phyloP scores from a whole-genome alignment of 176 grass and related monocot species.

The Phoenix roebelenii region DNA sequence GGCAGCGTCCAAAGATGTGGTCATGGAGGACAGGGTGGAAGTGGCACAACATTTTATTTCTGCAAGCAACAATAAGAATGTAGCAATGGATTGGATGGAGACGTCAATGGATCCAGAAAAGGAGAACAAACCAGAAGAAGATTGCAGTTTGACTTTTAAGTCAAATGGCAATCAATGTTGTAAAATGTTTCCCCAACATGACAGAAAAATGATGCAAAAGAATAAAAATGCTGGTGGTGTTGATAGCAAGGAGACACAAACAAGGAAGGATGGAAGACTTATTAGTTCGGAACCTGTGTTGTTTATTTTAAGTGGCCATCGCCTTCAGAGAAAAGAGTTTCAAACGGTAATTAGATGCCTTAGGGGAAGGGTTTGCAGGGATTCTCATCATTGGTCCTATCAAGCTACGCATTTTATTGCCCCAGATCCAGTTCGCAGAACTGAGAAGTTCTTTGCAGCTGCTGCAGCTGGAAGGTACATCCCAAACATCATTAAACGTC shows the following conservation, averaged over 20 bases:
- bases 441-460: constrained; percentile 91
- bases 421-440: constrained; percentile 55
- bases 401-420: constrained; percentile 84
- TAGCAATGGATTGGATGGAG: constrained; percentile 17
- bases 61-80: constrained; percentile 33
- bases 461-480: constrained; percentile 71
- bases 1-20: background rate
- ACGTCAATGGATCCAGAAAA: constrained; percentile 39
- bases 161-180: constrained; percentile 1
- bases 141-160: constrained; percentile 24
- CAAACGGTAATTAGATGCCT: constrained; percentile 44
- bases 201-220: constrained; percentile 17
- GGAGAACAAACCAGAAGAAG: constrained; percentile 36
- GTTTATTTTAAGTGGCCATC: constrained; percentile 81
- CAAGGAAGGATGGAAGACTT: constrained; percentile 13
- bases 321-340: constrained; percentile 47
- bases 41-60: constrained; percentile 16
- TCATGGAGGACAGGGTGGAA: constrained; percentile 21
- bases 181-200: constrained; percentile 12
- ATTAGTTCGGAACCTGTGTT: constrained; percentile 19
- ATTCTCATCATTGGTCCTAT: constrained; percentile 84
- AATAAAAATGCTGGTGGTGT: constrained; percentile 6
- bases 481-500: background rate
- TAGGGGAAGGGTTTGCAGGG: constrained; percentile 61
- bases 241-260: constrained; percentile 9